Percentiles rank a stretch among this genome's conserved stretches.
Conservation (phyloP, 495 filamentous ascomycete genomes). For the Aspergillus nidulans region DNA sequence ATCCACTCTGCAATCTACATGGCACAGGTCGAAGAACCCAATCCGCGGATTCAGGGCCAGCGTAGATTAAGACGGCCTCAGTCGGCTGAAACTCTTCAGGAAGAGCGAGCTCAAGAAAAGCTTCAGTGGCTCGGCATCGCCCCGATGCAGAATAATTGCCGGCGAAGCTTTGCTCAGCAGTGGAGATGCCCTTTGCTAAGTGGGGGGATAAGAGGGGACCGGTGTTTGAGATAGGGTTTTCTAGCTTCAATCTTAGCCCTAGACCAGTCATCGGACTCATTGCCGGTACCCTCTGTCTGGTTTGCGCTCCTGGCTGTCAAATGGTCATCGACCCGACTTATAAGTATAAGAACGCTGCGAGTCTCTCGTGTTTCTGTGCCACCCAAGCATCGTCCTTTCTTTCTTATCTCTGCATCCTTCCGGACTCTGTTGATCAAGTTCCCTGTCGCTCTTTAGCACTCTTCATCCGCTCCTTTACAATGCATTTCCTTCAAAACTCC, state of each 20-base stretch:
- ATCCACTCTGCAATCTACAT: background rate
- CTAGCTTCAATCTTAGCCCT: background rate
- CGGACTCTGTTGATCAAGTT: slow-evolving; percentile 19
- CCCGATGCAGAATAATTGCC: background rate
- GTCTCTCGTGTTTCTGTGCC: background rate
- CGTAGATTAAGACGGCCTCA: background rate
- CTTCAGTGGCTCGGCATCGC: background rate
- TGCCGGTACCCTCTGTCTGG: no score
- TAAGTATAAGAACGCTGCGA: background rate
- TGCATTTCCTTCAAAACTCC: slow-evolving; percentile 22
- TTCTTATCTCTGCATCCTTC: background rate
- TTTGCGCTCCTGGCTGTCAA: no score
- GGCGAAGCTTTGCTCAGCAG: background rate
- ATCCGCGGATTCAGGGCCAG: background rate
- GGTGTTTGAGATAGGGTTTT: background rate
- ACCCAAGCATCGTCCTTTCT: background rate
- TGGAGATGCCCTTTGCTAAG: background rate
- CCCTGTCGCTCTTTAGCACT: slow-evolving; percentile 1
- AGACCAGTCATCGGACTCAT: background rate
- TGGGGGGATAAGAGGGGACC: background rate
- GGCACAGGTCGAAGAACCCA: background rate
- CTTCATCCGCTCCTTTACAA: slow-evolving; percentile 7
- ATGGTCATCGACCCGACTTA: background rate
- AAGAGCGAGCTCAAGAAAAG: background rate
- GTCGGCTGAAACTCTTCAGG: background rate